Evolutionary conservation across 768 basidiomycete species (phyloP), one percentile per base, ranked within the genome.

Genomic region (Harrya chromipes): DNA sequence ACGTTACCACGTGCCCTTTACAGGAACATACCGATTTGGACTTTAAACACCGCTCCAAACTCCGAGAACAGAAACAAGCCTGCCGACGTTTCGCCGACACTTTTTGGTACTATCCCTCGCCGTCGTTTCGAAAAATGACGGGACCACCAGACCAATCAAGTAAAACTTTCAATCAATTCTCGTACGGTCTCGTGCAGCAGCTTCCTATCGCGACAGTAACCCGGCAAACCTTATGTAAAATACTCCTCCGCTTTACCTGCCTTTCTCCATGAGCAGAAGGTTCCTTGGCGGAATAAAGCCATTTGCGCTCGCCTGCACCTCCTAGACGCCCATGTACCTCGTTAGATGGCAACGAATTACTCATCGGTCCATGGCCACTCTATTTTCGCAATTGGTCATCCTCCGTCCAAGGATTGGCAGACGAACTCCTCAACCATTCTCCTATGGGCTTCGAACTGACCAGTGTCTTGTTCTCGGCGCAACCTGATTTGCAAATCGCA

Each of bases 301-400:
- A 53, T 57, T 48, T 59, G 52, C 47, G 47, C 45, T 46, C 34
- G 20, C 44, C 47, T 54, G 23, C 29, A 29, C 29, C 47, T 41
- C 44, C 31, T 37, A 60, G 50, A 40, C 57, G 57, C 57, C 55
- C 59, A 60, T 63, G 56, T 54, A 56, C 53, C 51, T 59, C 56
- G 43, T 33, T 40, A 53, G 46, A 37, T 51, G 46, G 58, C n/a
- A 56, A 64, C 66, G 33, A 52, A 58, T 67, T 61, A 68, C 56
- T 55, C 51, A 66, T 48, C 42, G 31, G 12, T 40, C 43, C 56
- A 39, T 39, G 54, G 35, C 39, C 49, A 41, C 43, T 21, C 35
- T 46, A 48, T 51, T 56, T 54, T 53, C 42, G 20, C 24, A 29
- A 50, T 49, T 27, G 21, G 47, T 31, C 40, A 50, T 50, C 38